These are phyloP conservation scores for Barbatosphaeria neglecta DNA, from an alignment of 495 filamentous ascomycete species.

Conservation along the genomic window DNA sequence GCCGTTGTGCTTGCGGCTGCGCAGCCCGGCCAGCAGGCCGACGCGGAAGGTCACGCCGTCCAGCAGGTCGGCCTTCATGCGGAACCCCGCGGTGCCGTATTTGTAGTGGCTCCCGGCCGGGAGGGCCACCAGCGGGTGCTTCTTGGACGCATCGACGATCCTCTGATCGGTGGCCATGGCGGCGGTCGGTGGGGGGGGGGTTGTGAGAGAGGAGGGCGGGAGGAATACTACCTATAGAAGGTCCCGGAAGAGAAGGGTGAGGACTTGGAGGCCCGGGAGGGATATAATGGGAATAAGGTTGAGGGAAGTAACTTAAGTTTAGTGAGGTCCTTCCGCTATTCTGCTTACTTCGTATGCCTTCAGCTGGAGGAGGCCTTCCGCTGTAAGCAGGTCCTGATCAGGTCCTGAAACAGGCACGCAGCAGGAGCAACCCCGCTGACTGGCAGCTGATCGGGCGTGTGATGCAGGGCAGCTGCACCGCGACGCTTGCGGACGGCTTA, in stretches of 20 bases:
- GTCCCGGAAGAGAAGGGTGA: neutral
- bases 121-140: conserved; percentile 57
- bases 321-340: no score
- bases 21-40: conserved; percentile 78
- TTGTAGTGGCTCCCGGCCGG: conserved; percentile 53
- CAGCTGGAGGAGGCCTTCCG: no score
- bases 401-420: no score
- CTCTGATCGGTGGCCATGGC: conserved; percentile 18
- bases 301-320: no score
- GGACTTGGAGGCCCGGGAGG: neutral
- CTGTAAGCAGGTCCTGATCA: no score
- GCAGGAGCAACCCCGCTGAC: neutral
- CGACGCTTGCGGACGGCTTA: neutral
- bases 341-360: no score
- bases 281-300: no score
- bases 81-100: conserved; percentile 88
- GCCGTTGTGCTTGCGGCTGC: conserved; percentile 76
- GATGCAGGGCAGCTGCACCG: neutral
- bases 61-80: conserved; percentile 53
- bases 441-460: neutral
- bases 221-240: neutral
- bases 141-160: conserved; percentile 49
- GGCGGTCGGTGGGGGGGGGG: conserved; percentile 1
- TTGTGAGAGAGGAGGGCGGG: neutral
- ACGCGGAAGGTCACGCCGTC: conserved; percentile 87